Conservation (phyloP, 2,329 filamentous ascomycete genomes). For the Xylariales sp. region DNA sequence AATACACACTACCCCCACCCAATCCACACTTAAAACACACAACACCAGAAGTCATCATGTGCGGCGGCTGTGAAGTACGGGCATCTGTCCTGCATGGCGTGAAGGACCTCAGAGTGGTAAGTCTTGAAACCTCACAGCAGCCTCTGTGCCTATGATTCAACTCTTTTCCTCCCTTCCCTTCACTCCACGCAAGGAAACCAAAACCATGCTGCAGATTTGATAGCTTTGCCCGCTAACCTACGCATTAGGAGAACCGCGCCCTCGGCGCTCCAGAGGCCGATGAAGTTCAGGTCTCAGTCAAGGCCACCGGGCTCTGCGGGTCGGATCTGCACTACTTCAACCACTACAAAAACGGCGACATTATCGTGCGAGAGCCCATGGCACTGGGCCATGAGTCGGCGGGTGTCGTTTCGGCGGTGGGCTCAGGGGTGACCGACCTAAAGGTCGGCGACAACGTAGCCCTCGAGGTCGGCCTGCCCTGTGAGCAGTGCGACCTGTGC, state of each 20-base stretch:
- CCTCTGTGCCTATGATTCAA: too few species aligned
- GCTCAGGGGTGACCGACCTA: constrained; percentile 50
- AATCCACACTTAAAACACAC: background rate
- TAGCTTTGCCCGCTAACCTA: background rate
- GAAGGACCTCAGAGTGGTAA: constrained; percentile 45
- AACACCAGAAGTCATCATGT: too few species aligned
- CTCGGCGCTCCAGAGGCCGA: constrained; percentile 48
- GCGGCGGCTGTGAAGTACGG: constrained; percentile 28
- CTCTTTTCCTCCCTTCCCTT: too few species aligned
- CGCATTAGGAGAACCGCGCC: constrained; percentile 46
- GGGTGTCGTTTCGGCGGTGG: constrained; percentile 59
- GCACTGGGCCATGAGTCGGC: constrained; percentile 63
- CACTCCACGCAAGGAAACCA: too few species aligned
- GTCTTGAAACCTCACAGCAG: constrained; percentile 10
- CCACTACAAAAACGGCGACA: constrained; percentile 60
- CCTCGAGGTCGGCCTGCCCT: constrained; percentile 53
- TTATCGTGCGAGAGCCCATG: constrained; percentile 47
- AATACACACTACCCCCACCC: background rate
- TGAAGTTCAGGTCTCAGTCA: constrained; percentile 58
- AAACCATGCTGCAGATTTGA: too few species aligned
- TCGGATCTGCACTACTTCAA: constrained; percentile 63
- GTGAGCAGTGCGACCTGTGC: constrained; percentile 47
- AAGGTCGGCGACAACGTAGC: constrained; percentile 67
- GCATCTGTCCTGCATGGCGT: constrained; percentile 52
- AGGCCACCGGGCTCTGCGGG: constrained; percentile 62